Base-by-base conservation (phyloP, 768 basidiomycete genomes). In the Coprinopsis sp. region DNA sequence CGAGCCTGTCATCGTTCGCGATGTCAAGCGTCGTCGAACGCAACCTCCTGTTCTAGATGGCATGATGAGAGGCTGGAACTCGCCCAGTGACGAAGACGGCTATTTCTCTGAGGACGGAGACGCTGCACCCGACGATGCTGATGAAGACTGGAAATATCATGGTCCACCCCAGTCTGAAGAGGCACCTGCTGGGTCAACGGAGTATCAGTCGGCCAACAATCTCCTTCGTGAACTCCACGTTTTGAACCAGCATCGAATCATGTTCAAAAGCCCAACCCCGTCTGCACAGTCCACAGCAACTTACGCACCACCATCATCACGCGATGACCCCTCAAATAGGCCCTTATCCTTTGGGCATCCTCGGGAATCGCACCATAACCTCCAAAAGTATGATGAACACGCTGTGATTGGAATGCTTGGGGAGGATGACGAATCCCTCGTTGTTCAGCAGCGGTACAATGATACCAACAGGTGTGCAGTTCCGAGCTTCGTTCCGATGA, bases 141-240 rank as follows among this genome's bases (percentile, higher is more conserved):
- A 59, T 31, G 51, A 57, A 8, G 53, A 59, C 23, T 54, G 64
- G 19, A 59, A 58, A 45, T 8, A 29, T 24, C 39, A 23, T 46
- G 40, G 2, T 4, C 41, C 12, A 7, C 33, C 3, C 52, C 38
- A 38, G 37, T 41, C 40, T 34, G 28, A 40, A 40, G 39, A 44
- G 33, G 7, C 34, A 19, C 36, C 30, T 19, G 44, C 37, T 62
- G 60, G 38, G 40, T 55, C 42, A 56, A 44, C 65, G 55, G 65
- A 75, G 51, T 91, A 90, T 66, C 74, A 75, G 58, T 65, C 69
- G 25, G 68, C 77, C 46, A 91, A 91, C 63, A 74, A 54, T 37
- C 65, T 86, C 52, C 76, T 91, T 29, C 79, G 84, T 47, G 80
- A 88, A 55, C 60, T 89, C 42, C 87, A 90, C 54, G 71, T 78